Evolutionary conservation across 176 grass and related monocot genomes (phyloP).

Genomic region (Hordeum marinum): DNA sequence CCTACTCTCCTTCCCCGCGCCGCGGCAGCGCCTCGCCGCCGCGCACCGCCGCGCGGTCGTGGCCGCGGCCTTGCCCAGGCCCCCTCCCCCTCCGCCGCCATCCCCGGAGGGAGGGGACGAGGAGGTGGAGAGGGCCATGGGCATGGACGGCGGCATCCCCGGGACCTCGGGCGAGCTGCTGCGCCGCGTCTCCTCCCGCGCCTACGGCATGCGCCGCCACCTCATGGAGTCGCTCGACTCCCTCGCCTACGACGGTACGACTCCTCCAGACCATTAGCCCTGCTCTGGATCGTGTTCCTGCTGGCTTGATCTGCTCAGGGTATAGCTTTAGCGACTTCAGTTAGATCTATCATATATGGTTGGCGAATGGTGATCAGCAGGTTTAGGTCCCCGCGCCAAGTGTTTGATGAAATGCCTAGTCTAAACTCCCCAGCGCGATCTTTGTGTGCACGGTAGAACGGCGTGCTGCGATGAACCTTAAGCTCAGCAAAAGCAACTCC

Average conservation of each 20-base stretch:
- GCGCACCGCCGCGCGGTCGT: conserved; percentile 30
- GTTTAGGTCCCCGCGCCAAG: not conserved
- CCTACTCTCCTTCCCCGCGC: conserved; percentile 28
- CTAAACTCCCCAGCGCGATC: not conserved
- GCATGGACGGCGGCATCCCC: conserved; percentile 76
- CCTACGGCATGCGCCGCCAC: conserved; percentile 87
- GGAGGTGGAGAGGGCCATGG: conserved; percentile 89
- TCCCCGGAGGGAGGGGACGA: not conserved
- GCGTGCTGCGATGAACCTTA: not conserved
- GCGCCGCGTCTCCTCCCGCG: conserved; percentile 80
- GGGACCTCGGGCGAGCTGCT: conserved; percentile 90
- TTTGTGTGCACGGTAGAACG: not conserved
- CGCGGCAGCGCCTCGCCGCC: conserved; percentile 23
- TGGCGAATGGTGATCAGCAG: not conserved
- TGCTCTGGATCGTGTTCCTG: not conserved
- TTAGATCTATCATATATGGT: not conserved
- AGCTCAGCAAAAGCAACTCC: not conserved
- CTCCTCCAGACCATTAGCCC: not conserved
- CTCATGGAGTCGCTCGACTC: conserved; percentile 84
- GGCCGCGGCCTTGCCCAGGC: conserved; percentile 18
- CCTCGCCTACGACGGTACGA: conserved; percentile 74
- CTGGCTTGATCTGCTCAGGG: not conserved
- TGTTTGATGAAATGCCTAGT: conserved; percentile 20
- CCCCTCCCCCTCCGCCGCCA: conserved; percentile 27
- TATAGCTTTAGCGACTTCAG: not conserved